These are phyloP conservation scores for Calonectria pseudoturangicola DNA, from an alignment of 2,329 filamentous ascomycete species.

Conservation along the genomic window DNA sequence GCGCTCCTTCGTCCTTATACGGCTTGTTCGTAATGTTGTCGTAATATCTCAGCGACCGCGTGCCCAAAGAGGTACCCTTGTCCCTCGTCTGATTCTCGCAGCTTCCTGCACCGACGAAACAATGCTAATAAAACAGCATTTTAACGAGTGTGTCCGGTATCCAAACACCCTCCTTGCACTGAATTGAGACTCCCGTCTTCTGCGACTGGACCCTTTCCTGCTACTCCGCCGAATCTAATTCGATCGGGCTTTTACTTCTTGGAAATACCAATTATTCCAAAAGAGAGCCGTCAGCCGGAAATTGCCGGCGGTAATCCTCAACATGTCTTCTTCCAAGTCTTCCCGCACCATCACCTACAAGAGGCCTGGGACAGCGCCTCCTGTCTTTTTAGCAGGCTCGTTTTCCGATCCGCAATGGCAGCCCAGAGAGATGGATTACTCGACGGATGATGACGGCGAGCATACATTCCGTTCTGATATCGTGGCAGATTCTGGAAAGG, in stretches of 20 bases:
- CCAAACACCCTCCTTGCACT: neutral
- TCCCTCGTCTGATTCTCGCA: constrained; percentile 50
- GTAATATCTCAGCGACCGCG: constrained; percentile 40
- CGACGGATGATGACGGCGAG: constrained; percentile 70
- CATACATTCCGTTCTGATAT: constrained; percentile 76
- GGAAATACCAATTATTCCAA: neutral
- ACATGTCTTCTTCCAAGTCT: constrained; percentile 55
- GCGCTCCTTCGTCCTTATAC: neutral
- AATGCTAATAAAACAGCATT: constrained; percentile 34
- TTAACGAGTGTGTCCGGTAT: constrained; percentile 30
- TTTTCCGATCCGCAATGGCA: constrained; percentile 82
- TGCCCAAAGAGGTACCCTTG: constrained; percentile 45
- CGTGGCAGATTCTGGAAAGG: constrained; percentile 71
- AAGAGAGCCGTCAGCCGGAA: neutral
- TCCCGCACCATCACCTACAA: constrained; percentile 77
- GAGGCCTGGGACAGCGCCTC: constrained; percentile 76
- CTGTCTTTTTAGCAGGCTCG: constrained; percentile 82
- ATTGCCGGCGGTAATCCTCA: constrained; percentile 20
- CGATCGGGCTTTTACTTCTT: neutral
- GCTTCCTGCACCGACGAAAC: constrained; percentile 38
- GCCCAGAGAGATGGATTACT: constrained; percentile 78
- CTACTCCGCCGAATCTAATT: neutral
- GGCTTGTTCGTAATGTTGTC: constrained; percentile 33
- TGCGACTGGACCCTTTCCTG: neutral
- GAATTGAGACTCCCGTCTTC: neutral